Percentiles rank a stretch among this genome's conserved stretches.
These are phyloP conservation scores for Alternaria panax DNA, from an alignment of 2,329 filamentous ascomycete species.

Conservation along the genomic window DNA sequence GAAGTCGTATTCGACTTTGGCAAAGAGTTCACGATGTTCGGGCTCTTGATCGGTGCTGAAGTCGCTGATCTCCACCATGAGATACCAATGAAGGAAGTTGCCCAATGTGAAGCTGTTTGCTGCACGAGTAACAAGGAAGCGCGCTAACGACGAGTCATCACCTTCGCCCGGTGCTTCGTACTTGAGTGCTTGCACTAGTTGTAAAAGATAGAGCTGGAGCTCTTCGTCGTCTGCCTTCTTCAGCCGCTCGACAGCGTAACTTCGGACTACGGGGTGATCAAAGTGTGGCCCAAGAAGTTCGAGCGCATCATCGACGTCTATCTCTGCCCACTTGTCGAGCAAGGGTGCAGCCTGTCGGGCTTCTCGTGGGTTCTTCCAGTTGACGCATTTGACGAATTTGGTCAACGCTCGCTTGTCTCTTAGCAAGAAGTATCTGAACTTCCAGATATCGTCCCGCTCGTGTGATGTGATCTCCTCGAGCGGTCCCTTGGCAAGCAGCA, in stretches of 20 bases:
- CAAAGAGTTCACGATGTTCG: constrained; percentile 83
- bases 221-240: constrained; percentile 94
- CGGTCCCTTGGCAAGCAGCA: constrained; percentile 89
- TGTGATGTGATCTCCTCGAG: constrained; percentile 87
- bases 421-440: constrained; percentile 93
- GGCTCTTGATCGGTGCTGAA: constrained; percentile 74
- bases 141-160: constrained; percentile 84
- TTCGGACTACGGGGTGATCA: constrained; percentile 84
- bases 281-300: constrained; percentile 93
- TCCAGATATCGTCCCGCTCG: constrained; percentile 97
- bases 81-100: constrained; percentile 97
- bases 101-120: constrained; percentile 88
- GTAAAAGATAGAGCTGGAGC: constrained; percentile 86
- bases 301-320: constrained; percentile 94
- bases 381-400: constrained; percentile 97
- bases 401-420: constrained; percentile 86
- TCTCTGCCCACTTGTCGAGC: constrained; percentile 91
- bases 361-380: constrained; percentile 87
- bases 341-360: constrained; percentile 89
- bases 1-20: constrained; percentile 94
- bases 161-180: constrained; percentile 63
- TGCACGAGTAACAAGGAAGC: constrained; percentile 87
- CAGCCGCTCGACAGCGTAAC: constrained; percentile 90
- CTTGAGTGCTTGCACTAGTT: constrained; percentile 94
- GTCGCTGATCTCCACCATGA: constrained; percentile 97